phyloP scores from a whole-genome alignment of 2,329 filamentous ascomycete species.

The Xylaria sp. region DNA sequence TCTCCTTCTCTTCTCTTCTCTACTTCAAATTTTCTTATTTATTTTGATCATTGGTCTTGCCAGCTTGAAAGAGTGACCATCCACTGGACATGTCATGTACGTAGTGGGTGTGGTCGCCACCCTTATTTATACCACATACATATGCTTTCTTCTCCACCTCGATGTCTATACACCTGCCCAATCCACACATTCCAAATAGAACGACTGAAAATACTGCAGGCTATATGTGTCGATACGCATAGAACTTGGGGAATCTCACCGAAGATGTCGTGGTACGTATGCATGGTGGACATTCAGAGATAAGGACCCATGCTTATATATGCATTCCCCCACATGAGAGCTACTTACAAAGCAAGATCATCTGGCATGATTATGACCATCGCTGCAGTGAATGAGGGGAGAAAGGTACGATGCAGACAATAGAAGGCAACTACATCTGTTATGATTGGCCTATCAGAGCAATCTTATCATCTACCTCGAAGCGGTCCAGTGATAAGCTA shows the following conservation, averaged over 20 bases:
- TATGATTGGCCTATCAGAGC: constrained; percentile 24
- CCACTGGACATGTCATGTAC: too few species aligned
- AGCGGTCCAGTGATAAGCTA: not conserved
- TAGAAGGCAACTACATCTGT: not conserved
- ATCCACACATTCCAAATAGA: constrained; percentile 8
- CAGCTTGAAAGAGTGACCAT: too few species aligned
- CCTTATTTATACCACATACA: too few species aligned
- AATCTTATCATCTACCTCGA: constrained; percentile 28
- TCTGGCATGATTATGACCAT: constrained; percentile 7
- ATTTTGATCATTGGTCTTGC: too few species aligned
- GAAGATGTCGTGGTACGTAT: constrained; percentile 10
- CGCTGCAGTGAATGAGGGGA: not conserved
- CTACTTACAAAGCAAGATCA: constrained; percentile 1
- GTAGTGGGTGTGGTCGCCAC: not conserved
- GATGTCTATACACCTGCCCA: constrained; percentile 27
- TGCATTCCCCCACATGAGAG: constrained; percentile 26
- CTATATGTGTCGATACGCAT: not conserved
- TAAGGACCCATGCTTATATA: constrained; percentile 35
- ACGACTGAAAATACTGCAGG: constrained; percentile 1
- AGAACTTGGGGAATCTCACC: not conserved
- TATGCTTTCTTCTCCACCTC: not conserved
- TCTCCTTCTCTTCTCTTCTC: too few species aligned
- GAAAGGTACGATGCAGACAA: constrained; percentile 8
- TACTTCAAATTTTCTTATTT: too few species aligned
- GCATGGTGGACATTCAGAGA: constrained; percentile 23